Percentiles rank a stretch among this genome's conserved stretches.
Conservation (phyloP, 1,284 basidiomycete species). For the Ustilago lituana region DNA sequence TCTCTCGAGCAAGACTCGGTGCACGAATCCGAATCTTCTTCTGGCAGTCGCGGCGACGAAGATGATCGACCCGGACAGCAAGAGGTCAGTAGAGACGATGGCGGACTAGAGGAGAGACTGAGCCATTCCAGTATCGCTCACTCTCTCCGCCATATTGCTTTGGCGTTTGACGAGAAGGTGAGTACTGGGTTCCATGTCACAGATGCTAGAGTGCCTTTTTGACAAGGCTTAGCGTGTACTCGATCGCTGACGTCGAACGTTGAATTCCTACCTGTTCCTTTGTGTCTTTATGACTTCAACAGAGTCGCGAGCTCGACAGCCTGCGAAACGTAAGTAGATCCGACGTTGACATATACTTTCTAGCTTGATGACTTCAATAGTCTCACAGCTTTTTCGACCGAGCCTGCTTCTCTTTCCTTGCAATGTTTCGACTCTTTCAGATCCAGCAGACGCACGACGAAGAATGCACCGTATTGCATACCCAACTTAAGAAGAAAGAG, state of each 20-base stretch:
- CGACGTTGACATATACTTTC: too few species aligned
- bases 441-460: slow-evolving; percentile 19
- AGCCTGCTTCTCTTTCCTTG: not conserved
- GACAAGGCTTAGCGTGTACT: too few species aligned
- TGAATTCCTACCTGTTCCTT: too few species aligned
- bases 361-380: too few species aligned
- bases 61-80: not conserved
- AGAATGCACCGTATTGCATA: slow-evolving; percentile 5
- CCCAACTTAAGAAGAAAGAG: slow-evolving; percentile 12
- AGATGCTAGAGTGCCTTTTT: too few species aligned
- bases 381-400: too few species aligned
- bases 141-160: slow-evolving; percentile 33
- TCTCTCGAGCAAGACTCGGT: slow-evolving; percentile 6
- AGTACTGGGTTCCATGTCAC: not conserved
- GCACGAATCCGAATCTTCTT: slow-evolving; percentile 10
- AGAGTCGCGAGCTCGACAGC: slow-evolving; percentile 40
- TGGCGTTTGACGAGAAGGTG: slow-evolving; percentile 44
- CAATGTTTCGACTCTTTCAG: not conserved
- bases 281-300: not conserved
- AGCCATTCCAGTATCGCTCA: slow-evolving; percentile 19
- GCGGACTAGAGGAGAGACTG: slow-evolving; percentile 16
- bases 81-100: not conserved
- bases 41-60: not conserved
- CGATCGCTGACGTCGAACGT: too few species aligned
- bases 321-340: slow-evolving; percentile 13